Evolutionary conservation across 2,329 filamentous ascomycete species (phyloP), one percentile per base, ranked within the genome.

Genomic region (Ceratocystiopsis brevicomis): DNA sequence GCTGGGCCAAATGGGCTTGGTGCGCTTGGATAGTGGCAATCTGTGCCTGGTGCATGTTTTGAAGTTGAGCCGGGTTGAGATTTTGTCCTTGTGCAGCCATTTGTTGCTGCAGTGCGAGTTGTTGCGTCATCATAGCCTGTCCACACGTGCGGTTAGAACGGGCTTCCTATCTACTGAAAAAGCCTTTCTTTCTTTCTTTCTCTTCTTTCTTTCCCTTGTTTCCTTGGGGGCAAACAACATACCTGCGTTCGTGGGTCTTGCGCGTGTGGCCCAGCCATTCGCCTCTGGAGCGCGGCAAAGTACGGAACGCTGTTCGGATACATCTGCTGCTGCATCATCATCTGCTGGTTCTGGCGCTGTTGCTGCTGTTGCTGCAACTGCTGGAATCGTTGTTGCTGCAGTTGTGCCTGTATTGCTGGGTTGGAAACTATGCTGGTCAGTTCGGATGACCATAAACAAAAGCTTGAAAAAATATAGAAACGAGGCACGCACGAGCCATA

Each of bases 361-460:
- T 73, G 69, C 38, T 76, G 71, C 37, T 73, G 68, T 39, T 76
- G 71, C 37, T 73, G 49, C 42, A 46, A 61, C 46, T 69, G 69
- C 50, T 73, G 69, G 37, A 76, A 69, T 37, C 73, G 62, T 34
- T 73, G 67, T 48, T 76, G 71, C 41, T 65, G 66, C 47, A 72
- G 52, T 42, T 65, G 62, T 45, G 66, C 53, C 32, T 59, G 52
- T 6, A 58, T 40, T 21, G 54, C 52, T 19, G 54, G 59, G 43
- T 57, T 60, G 47, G 19, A 21, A 21, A 21, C 19, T 21, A 4
- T 21, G 19, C 19, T 21, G 19, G 19, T 21, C 19, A 21, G 19
- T 21, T 21, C 19, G 19, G 19, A 21, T 21, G 19, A 4, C 19
- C 19, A 21, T 3, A 38, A 4, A 17, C 32, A 17, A 13, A 15